Evolutionary conservation across 176 grass and related monocot species (phyloP), one percentile per base, ranked within the genome.

Genomic region (Carex parvula): DNA sequence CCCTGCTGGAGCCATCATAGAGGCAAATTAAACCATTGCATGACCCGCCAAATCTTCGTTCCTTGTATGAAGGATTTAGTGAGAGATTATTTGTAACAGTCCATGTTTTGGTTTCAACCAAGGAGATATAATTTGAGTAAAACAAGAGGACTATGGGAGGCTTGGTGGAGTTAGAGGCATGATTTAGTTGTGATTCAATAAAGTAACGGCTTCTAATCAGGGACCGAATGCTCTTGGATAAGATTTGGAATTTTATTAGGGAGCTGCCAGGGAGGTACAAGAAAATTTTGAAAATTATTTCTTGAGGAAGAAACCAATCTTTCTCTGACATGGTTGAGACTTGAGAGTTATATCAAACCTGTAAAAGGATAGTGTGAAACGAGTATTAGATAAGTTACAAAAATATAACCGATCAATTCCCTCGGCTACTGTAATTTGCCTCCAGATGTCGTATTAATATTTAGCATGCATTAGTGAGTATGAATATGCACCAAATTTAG

Each of bases 271-370:
- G 76, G 46, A 79, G 76, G 56, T 57, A 33, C 15, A 60, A 13
- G 76, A 79, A 57, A 33, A 79, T 79, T 79, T 59, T 79, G 54
- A 59, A 59, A 32, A 79, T 79, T 60, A 79, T 79, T 57, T 79
- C 76, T 4, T n/a, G 6, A 29, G 76, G 76, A 57, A 79, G 15
- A 33, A 60, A 79, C 8, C 14, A n/a, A 16, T 26, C 22, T 32
- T 79, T 60, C 16, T 33, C 54, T 60, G 18, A 53, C 76, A 79
- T 79, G 1, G 16, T 60, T 37, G 26, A n/a, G n/a, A n/a, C n/a
- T n/a, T n/a, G n/a, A 14, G 30, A 68, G 13, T 68, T 68, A 14
- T 10, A 24, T 63, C 26, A 68, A 12, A 68, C 32, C 65, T 68
- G 65, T 39, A 68, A 68, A 68, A 68, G 12, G 65, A 32, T 68